Conservation (phyloP, 2,329 filamentous ascomycete genomes). For the Alternaria viburni region DNA sequence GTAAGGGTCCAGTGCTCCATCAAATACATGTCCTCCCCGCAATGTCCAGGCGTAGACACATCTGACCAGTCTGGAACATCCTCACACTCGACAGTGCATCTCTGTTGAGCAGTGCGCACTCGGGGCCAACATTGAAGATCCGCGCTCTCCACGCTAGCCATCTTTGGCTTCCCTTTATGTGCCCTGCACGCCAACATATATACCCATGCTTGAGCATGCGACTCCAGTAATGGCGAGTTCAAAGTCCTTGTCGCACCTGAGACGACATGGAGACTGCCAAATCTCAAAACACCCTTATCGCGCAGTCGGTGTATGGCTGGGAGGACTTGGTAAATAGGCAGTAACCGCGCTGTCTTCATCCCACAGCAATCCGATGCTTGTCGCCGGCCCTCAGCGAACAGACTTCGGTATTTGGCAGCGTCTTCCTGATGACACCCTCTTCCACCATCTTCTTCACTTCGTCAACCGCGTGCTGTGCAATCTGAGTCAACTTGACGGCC, state of each 20-base stretch:
- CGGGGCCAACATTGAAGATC: neutral
- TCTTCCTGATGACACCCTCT: slow-evolving; percentile 18
- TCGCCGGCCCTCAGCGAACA: slow-evolving; percentile 29
- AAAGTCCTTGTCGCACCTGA: neutral
- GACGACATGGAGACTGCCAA: neutral
- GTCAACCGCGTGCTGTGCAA: slow-evolving; percentile 42
- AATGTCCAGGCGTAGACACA: neutral
- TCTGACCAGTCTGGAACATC: neutral
- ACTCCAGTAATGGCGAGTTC: neutral
- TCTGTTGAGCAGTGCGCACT: neutral
- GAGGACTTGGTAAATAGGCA: neutral
- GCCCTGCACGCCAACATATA: neutral
- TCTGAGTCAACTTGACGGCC: slow-evolving; percentile 59
- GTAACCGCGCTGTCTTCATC: slow-evolving; percentile 9
- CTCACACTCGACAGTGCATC: neutral
- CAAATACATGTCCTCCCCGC: neutral
- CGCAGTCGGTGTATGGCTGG: neutral
- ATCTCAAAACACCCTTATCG: neutral
- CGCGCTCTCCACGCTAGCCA: neutral
- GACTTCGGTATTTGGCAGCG: slow-evolving; percentile 21
- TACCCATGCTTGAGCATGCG: neutral
- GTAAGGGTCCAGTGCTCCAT: neutral
- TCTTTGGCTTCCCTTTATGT: neutral
- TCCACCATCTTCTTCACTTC: slow-evolving; percentile 39
- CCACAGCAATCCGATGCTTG: slow-evolving; percentile 25